A percentile compares a stretch with the other conserved stretches of the same genome.
Conservation (phyloP, 169 alveolate genomes). For the Neospora caninum region DNA sequence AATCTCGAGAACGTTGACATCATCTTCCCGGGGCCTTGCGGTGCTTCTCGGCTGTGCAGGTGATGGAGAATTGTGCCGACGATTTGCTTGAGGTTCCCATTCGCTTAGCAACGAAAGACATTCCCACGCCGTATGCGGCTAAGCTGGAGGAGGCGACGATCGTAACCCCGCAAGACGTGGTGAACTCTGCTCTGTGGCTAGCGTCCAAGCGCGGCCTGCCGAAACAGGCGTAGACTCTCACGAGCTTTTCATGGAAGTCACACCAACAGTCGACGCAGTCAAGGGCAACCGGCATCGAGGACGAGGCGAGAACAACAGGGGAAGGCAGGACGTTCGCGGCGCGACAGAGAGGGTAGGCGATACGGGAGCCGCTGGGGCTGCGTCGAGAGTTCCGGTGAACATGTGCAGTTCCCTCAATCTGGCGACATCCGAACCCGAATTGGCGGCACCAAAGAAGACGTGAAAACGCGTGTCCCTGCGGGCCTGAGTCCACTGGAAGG, state of each 20-base stretch:
- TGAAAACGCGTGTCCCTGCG: too few species aligned
- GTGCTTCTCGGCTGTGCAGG: neutral
- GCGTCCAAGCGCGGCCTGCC: neutral
- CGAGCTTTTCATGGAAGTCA: neutral
- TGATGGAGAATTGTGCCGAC: conserved; percentile 74
- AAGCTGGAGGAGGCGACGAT: conserved; percentile 76
- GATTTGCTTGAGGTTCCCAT: conserved; percentile 70
- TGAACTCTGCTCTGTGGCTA: conserved; percentile 73
- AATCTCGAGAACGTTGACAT: too few species aligned
- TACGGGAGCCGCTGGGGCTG: too few species aligned
- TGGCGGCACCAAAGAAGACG: too few species aligned
- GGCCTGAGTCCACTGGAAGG: too few species aligned
- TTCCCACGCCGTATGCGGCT: conserved; percentile 77
- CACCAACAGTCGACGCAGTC: neutral
- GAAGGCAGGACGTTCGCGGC: too few species aligned
- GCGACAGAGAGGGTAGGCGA: too few species aligned
- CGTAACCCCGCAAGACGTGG: conserved; percentile 74
- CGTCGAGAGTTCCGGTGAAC: too few species aligned
- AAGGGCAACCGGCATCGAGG: too few species aligned
- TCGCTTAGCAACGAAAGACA: conserved; percentile 76
- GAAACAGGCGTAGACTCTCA: neutral
- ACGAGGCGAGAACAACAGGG: too few species aligned
- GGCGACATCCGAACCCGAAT: too few species aligned
- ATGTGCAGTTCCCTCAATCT: too few species aligned
- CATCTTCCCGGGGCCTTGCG: neutral